A percentile compares a stretch with the other conserved stretches of the same genome.
phyloP scores from a whole-genome alignment of 495 filamentous ascomycete species.

The Chlorociboria aeruginascens region DNA sequence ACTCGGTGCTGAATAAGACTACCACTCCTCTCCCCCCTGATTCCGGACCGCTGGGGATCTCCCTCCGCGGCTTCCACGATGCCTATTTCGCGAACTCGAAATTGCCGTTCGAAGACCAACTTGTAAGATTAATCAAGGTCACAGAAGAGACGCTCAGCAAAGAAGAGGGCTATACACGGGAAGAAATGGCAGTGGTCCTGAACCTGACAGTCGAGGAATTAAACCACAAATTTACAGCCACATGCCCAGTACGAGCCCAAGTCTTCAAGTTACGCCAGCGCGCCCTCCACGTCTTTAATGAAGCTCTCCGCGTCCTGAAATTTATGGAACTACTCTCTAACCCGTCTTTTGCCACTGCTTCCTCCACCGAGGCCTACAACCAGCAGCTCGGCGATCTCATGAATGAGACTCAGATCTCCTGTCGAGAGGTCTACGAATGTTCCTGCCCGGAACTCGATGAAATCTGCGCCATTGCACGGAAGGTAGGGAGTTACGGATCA shows the following conservation, averaged over 20 bases:
- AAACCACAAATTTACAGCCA: constrained; percentile 60
- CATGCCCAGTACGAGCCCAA: constrained; percentile 79
- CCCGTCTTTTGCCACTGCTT: constrained; percentile 25
- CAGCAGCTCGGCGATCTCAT: constrained; percentile 66
- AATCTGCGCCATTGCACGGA: constrained; percentile 66
- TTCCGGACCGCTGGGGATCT: constrained; percentile 70
- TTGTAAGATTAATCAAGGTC: constrained; percentile 54
- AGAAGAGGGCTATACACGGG: constrained; percentile 74
- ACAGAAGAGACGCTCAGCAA: constrained; percentile 52
- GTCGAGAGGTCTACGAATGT: constrained; percentile 77
- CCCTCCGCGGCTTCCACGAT: constrained; percentile 76
- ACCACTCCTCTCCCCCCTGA: constrained; percentile 61
- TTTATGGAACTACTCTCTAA: constrained; percentile 62
- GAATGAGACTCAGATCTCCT: constrained; percentile 82
- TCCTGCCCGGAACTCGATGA: constrained; percentile 82
- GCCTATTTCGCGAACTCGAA: constrained; percentile 53
- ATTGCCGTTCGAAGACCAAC: constrained; percentile 49
- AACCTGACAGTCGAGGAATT: constrained; percentile 57
- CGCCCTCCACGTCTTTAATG: constrained; percentile 78
- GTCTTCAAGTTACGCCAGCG: constrained; percentile 80
- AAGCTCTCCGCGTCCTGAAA: constrained; percentile 74
- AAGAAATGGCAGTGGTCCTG: constrained; percentile 70
- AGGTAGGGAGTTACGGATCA: constrained; percentile 71
- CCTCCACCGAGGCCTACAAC: constrained; percentile 49
- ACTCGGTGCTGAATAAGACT: constrained; percentile 38